Conservation (phyloP, 1,139 yeast genomes). For the Blastobotrys indianensis region DNA sequence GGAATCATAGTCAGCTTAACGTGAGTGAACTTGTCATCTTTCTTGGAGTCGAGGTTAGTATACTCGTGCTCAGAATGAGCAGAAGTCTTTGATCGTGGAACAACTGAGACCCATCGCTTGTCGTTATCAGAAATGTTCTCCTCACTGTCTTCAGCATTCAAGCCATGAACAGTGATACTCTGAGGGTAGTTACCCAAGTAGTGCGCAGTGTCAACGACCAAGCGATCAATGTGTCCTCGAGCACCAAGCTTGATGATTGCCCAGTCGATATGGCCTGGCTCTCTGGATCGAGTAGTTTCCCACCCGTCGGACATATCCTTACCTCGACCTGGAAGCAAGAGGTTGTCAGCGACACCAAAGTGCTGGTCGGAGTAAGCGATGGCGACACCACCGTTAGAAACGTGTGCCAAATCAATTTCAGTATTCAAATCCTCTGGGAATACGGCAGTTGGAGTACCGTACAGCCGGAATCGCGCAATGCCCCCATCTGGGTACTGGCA, state of each 20-base stretch:
- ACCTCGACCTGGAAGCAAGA: slow-evolving; percentile 89
- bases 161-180: slow-evolving; percentile 50
- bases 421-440: slow-evolving; percentile 43
- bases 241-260: slow-evolving; percentile 75
- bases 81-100: slow-evolving; percentile 64
- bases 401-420: slow-evolving; percentile 71
- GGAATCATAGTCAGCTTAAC: slow-evolving; percentile 80
- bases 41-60: slow-evolving; percentile 13
- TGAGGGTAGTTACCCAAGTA: slow-evolving; percentile 94
- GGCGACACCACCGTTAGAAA: slow-evolving; percentile 84
- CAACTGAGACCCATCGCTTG: slow-evolving; percentile 55
- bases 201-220: slow-evolving; percentile 85
- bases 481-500: slow-evolving; percentile 96
- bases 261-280: slow-evolving; percentile 85
- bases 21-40: slow-evolving; percentile 44
- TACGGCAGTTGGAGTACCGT: slow-evolving; percentile 72
- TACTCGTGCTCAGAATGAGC: slow-evolving; percentile 72
- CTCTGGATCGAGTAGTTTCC: slow-evolving; percentile 92
- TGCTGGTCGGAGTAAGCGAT: slow-evolving; percentile 82
- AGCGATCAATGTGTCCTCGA: slow-evolving; percentile 43
- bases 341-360: slow-evolving; percentile 84
- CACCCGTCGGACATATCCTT: slow-evolving; percentile 96
- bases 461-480: slow-evolving; percentile 85
- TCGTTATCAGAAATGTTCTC: slow-evolving; percentile 36
- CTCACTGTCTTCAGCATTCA: slow-evolving; percentile 37